Evolutionary conservation across 1,139 yeast species (phyloP).

Genomic region (Taiozyma sp.): DNA sequence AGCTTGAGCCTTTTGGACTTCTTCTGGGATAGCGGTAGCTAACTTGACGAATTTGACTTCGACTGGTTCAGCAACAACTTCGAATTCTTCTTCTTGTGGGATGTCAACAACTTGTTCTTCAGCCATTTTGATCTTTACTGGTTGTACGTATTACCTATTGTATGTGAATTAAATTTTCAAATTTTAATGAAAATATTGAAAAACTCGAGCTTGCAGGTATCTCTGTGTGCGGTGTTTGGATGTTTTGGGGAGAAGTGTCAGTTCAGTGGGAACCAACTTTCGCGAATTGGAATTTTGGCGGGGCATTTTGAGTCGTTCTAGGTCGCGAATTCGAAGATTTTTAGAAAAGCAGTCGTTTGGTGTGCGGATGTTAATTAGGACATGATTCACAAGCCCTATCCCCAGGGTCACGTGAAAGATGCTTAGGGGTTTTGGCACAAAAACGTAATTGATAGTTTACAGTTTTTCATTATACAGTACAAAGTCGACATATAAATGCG

Average conservation of each 20-base stretch:
- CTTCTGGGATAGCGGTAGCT: constrained; percentile 96
- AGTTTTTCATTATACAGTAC: too few species aligned
- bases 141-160: neutral
- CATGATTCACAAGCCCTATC: neutral
- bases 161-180: neutral
- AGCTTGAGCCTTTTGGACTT: constrained; percentile 92
- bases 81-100: constrained; percentile 34
- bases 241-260: neutral
- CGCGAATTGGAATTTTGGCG: neutral
- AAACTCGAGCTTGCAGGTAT: neutral
- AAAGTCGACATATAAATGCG: too few species aligned
- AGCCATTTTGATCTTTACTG: constrained; percentile 22
- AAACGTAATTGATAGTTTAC: too few species aligned
- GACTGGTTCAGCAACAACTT: constrained; percentile 57
- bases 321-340: neutral
- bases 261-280: neutral
- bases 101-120: constrained; percentile 27
- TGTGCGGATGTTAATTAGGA: neutral
- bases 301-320: neutral
- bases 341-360: neutral
- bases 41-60: constrained; percentile 79
- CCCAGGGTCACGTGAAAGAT: neutral
- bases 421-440: neutral
- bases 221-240: neutral
- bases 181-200: neutral